These are phyloP conservation scores for Phanerochaete sordida DNA, from an alignment of 768 basidiomycete genomes.

Conservation along the genomic window DNA sequence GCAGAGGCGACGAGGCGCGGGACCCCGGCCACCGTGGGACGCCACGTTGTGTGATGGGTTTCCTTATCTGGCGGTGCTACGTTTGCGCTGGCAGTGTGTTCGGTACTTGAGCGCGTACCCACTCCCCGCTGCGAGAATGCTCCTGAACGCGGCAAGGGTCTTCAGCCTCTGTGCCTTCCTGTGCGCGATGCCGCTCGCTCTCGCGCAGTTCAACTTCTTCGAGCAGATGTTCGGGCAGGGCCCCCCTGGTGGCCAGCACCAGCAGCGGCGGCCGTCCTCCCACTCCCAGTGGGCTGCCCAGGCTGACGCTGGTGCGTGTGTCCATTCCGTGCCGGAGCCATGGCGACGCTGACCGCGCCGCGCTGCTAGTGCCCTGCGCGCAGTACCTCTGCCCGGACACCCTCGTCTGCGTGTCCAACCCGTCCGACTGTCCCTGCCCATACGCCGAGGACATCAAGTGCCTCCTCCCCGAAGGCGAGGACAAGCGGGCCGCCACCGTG, in stretches of 20 bases:
- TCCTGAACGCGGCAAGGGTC: background rate
- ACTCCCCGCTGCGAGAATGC: background rate
- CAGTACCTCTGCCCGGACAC: conserved; percentile 75
- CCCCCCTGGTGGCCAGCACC: conserved; percentile 54
- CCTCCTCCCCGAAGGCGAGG: conserved; percentile 59
- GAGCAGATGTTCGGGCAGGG: conserved; percentile 70
- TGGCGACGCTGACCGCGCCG: background rate
- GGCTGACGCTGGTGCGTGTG: conserved; percentile 57
- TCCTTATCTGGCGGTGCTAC: too few species aligned
- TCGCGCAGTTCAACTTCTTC: conserved; percentile 78
- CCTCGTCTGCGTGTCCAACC: conserved; percentile 60
- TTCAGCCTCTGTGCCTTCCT: conserved; percentile 24
- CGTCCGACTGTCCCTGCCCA: conserved; percentile 76
- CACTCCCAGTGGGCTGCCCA: conserved; percentile 72
- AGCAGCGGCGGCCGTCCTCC: conserved; percentile 35
- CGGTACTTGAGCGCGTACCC: background rate
- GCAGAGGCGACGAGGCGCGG: too few species aligned
- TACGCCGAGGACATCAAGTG: conserved; percentile 75
- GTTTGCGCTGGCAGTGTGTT: background rate
- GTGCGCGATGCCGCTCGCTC: conserved; percentile 34
- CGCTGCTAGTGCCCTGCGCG: conserved; percentile 62
- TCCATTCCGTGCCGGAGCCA: background rate
- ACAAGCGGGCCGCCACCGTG: conserved; percentile 53
- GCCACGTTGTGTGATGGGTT: too few species aligned
- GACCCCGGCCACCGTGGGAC: conserved; percentile 2